Conservation (phyloP, 192 early-diverging fungal genomes). For the Coemansia sp. region DNA sequence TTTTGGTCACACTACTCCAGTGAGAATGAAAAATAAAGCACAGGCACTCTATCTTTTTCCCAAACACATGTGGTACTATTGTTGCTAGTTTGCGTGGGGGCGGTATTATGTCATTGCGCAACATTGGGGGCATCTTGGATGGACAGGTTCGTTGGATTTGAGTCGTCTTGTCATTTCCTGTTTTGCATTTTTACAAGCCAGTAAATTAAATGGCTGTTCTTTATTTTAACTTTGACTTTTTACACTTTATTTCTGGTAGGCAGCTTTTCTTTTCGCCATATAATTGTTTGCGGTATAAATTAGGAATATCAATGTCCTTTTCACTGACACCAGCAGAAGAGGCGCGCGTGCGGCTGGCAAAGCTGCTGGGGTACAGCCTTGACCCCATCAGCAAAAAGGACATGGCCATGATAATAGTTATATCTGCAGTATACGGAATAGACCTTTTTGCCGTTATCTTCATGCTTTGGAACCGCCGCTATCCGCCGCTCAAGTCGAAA, state of each 20-base stretch:
- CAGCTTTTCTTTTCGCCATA: not conserved
- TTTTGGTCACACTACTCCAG: not conserved
- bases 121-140: not conserved
- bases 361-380: conserved; percentile 26
- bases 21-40: conserved; percentile 2
- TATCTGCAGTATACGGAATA: conserved; percentile 32
- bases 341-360: conserved; percentile 26
- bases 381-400: conserved; percentile 39
- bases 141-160: not conserved
- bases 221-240: not conserved
- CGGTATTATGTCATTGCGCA: not conserved
- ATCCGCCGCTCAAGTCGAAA: conserved; percentile 51
- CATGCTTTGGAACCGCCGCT: conserved; percentile 39
- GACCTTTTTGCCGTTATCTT: conserved; percentile 37
- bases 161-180: not conserved
- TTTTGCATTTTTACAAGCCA: not conserved
- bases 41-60: not conserved
- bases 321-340: conserved; percentile 33
- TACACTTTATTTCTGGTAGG: not conserved
- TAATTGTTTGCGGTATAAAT: not conserved
- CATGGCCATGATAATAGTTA: conserved; percentile 28
- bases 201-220: not conserved
- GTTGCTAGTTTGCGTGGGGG: not conserved
- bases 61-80: not conserved
- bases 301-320: conserved; percentile 26